These are phyloP conservation scores for Tubosaeta brunneosetosa DNA, from an alignment of 768 basidiomycete species.

Conservation along the genomic window DNA sequence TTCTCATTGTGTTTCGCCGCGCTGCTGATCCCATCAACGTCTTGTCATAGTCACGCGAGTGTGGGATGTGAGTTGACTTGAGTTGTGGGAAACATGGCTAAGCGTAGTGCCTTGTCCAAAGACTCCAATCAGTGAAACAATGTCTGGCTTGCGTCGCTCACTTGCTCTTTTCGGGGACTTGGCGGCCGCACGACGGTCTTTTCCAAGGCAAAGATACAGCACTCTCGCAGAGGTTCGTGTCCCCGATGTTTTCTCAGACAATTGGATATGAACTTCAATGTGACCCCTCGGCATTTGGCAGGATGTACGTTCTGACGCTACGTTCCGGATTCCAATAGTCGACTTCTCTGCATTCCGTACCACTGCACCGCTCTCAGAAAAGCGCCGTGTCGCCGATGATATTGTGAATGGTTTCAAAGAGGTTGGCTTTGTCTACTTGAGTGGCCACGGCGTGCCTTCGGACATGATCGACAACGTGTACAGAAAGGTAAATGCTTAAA, in stretches of 20 bases:
- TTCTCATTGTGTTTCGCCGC: too few species aligned
- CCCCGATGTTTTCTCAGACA: background rate
- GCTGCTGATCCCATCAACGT: too few species aligned
- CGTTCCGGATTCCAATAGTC: conserved; percentile 69
- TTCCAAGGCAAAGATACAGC: conserved; percentile 14
- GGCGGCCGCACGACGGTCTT: background rate
- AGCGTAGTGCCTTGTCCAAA: too few species aligned
- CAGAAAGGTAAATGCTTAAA: conserved; percentile 44
- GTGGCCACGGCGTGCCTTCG: conserved; percentile 64
- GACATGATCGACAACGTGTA: conserved; percentile 58
- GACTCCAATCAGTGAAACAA: background rate
- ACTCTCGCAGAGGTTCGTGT: conserved; percentile 24
- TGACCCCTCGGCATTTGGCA: conserved; percentile 14
- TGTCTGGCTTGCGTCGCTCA: conserved; percentile 16
- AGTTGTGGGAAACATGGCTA: too few species aligned
- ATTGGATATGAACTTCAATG: background rate
- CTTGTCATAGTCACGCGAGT: too few species aligned
- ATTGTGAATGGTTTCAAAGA: conserved; percentile 76
- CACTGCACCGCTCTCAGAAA: conserved; percentile 48
- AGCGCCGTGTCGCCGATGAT: conserved; percentile 56
- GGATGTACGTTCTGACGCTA: conserved; percentile 34
- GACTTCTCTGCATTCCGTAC: conserved; percentile 67
- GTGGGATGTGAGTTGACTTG: too few species aligned
- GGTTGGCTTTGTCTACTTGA: conserved; percentile 77
- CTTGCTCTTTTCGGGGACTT: conserved; percentile 3